Evolutionary conservation across 306 rosid genomes (phyloP), one percentile per base, ranked within the genome.

Genomic region (Cicer cuneatum): DNA sequence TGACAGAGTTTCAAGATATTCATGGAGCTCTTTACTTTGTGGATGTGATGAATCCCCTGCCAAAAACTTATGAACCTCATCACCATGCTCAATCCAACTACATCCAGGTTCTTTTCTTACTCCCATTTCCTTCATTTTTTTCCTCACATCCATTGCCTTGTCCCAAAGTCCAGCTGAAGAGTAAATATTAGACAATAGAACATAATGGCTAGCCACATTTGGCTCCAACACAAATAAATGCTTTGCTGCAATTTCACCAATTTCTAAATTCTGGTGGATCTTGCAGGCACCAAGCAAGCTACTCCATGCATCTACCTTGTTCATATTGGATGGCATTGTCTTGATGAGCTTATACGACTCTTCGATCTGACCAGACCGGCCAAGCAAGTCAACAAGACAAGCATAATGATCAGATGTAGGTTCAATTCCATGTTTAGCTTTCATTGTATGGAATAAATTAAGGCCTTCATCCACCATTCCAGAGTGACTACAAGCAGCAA

Each of bases 381-480:
- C 98, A 3, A 93, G 97, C 85, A 93, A 82, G 83, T 93, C 98
- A 18, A 89, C 98, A 10, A 93, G 82, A 61, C 97, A 89, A 42
- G 94, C 96, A 79, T 87, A 93, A 80, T 89, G 98, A 52, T 93
- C 97, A 41, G 90, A 12, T 54, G 48, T 79, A 1, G 97, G 94
- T 68, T 89, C 86, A 66, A 91, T 57, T 61, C 90, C 82, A 15
- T 89, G 83, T 66, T 83, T 82, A 74, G 75, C 80, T 83, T 85
- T 84, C 94, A 93, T 89, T 76, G 79, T 78, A 33, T 79, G 80
- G 81, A 91, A 93, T 72, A 91, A 77, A 67, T 78, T 51, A 63
- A 86, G 75, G 43, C 96, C 91, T 77, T 86, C 90, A 75, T 78
- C 82, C 67, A 88, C 84, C 86, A 86, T 80, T 68, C 86, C 85